Conservation (phyloP, 352 stramenopile species). For the Plasmopara muralis region DNA sequence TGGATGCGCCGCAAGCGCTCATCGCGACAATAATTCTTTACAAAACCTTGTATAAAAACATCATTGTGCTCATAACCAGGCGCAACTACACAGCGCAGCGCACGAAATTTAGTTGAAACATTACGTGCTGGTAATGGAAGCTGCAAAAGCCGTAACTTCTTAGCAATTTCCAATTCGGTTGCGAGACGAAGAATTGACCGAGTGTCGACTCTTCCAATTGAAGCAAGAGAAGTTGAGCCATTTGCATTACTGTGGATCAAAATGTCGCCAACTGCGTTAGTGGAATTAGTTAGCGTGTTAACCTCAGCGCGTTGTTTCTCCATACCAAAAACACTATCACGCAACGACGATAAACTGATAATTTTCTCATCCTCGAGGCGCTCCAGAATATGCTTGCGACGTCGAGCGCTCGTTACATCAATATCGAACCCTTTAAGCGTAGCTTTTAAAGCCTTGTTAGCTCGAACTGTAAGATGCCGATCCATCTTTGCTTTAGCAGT, state of each 20-base stretch:
- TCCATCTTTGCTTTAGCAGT: conserved; percentile 11
- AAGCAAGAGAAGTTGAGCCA: conserved; percentile 11
- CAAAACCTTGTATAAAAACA: conserved; percentile 57
- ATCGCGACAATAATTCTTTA: conserved; percentile 72
- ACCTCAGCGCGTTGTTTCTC: conserved; percentile 33
- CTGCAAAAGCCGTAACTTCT: conserved; percentile 47
- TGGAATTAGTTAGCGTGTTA: not conserved
- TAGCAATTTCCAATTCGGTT: conserved; percentile 47
- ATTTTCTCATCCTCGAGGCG: conserved; percentile 62
- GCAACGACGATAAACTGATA: conserved; percentile 68
- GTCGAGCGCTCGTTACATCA: conserved; percentile 49
- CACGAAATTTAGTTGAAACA: conserved; percentile 75
- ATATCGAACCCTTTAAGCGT: conserved; percentile 46
- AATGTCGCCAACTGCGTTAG: conserved; percentile 6
- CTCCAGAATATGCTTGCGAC: conserved; percentile 55
- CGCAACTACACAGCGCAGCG: conserved; percentile 59
- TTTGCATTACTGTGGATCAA: conserved; percentile 8
- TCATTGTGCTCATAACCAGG: conserved; percentile 66
- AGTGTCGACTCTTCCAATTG: conserved; percentile 61
- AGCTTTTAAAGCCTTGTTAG: conserved; percentile 52
- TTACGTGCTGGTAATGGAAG: conserved; percentile 62
- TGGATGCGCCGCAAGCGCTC: conserved; percentile 65
- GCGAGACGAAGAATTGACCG: conserved; percentile 68
- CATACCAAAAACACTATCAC: conserved; percentile 73
- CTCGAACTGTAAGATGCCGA: conserved; percentile 31